Conservation (phyloP, 768 basidiomycete species). For the Pulveroboletus sp. region DNA sequence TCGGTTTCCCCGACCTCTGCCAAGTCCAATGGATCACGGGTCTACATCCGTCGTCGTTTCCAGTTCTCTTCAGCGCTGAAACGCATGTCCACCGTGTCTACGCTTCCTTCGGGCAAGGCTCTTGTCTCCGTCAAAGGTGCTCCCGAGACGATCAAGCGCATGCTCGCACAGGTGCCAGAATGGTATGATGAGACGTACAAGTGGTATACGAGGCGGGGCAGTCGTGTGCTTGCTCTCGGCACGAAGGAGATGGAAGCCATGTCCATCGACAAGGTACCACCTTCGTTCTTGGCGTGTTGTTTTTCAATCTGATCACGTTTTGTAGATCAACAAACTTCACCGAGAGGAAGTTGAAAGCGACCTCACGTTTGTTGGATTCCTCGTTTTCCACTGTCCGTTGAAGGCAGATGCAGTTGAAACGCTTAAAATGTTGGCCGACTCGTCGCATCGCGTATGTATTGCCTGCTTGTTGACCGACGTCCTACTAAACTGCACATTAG, state of each 20-base stretch:
- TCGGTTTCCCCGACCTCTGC: constrained; percentile 55
- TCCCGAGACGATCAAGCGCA: constrained; percentile 91
- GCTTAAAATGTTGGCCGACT: constrained; percentile 92
- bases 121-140: constrained; percentile 90
- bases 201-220: constrained; percentile 89
- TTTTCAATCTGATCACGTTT: background rate
- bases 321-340: constrained; percentile 83
- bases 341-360: constrained; percentile 77
- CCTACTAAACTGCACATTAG: constrained; percentile 36
- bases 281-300: background rate
- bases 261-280: constrained; percentile 66
- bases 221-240: constrained; percentile 89
- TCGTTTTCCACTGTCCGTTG: constrained; percentile 98
- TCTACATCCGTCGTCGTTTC: constrained; percentile 87
- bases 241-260: constrained; percentile 79
- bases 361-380: constrained; percentile 88
- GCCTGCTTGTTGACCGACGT: background rate
- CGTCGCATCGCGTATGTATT: constrained; percentile 85
- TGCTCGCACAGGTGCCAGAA: constrained; percentile 72
- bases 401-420: constrained; percentile 90
- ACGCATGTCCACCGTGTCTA: constrained; percentile 91
- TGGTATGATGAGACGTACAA: constrained; percentile 95
- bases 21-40: constrained; percentile 52
- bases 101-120: constrained; percentile 57
- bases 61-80: constrained; percentile 98